Evolutionary conservation across 306 rosid genomes (phyloP), one percentile per base, ranked within the genome.

Genomic region (Cercis canadensis): DNA sequence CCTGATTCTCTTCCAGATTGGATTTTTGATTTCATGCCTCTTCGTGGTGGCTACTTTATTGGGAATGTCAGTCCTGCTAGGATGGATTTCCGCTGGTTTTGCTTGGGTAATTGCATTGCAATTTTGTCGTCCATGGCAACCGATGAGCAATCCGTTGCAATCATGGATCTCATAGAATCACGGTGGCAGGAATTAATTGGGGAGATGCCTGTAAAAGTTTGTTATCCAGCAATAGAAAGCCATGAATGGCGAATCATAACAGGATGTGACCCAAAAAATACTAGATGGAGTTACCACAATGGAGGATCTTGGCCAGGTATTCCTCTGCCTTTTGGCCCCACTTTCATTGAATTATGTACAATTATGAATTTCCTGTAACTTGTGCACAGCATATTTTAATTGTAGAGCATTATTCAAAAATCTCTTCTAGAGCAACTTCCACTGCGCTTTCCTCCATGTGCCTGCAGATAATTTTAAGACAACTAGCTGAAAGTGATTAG

Each of bases 231-330:
- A 39, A 46, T 89, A 33, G 96, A 92, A 72, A 81, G 72, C 70
- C 90, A 83, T 57, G 98, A 92, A 55, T 87, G 96, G 98, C 72
- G 70, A 65, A 77, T 87, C 49, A 65, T 86, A 45, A 92, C 95
- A 29, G 96, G 96, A 33, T 86, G 87, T 43, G 98, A 89, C 82
- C 96, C 96, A 0, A 92, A 92, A 76, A 92, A 92, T 82, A 87
- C 92, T 2, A 84, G 96, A 79, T 92, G 96, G 96, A 92, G 93
- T 84, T 89, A 92, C 76, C 98, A 92, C 76, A 92, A 92, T 8
- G 96, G 96, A 29, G 96, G 96, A 67, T 92, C 97, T 62, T 92
- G 97, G 97, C 96, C 97, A 82, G 97, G 97, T 84, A 72, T 76
- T 62, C 49, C 70, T 58, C 59, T 54, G 29, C 29, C 29, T 24